A percentile compares a stretch with the other conserved stretches of the same genome.
phyloP scores from a whole-genome alignment of 1,139 yeast genomes.

The Eremothecium sinecaudum region DNA sequence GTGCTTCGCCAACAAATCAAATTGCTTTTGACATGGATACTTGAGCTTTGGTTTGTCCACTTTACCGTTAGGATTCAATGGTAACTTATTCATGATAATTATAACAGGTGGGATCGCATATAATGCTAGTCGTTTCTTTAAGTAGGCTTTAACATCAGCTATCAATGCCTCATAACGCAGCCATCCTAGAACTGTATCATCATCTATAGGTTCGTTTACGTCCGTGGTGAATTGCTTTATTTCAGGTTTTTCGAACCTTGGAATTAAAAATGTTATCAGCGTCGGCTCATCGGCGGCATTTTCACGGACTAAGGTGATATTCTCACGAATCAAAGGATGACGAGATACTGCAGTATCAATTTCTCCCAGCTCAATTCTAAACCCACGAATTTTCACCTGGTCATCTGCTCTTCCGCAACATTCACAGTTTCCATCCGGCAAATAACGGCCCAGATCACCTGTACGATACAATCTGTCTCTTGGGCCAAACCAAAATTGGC shows the following conservation, averaged over 20 bases:
- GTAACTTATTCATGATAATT: constrained; percentile 77
- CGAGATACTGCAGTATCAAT: constrained; percentile 95
- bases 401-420: constrained; percentile 99
- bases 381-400: constrained; percentile 96
- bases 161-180: constrained; percentile 67
- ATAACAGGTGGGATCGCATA: constrained; percentile 90
- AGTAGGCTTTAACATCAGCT: constrained; percentile 68
- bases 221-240: constrained; percentile 26
- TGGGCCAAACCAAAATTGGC: constrained; percentile 81
- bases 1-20: constrained; percentile 37
- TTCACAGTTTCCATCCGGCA: constrained; percentile 96
- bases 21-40: constrained; percentile 83
- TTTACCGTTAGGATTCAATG: constrained; percentile 96
- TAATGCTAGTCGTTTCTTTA: constrained; percentile 81
- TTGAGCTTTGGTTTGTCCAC: constrained; percentile 96
- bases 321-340: constrained; percentile 85
- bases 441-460: constrained; percentile 92
- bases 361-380: constrained; percentile 96
- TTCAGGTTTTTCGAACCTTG: constrained; percentile 53
- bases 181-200: constrained; percentile 67
- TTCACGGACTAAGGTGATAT: constrained; percentile 83
- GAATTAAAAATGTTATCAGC: constrained; percentile 84
- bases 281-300: constrained; percentile 91
- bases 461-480: constrained; percentile 93
- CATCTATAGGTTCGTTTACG: constrained; percentile 33